Evolutionary conservation across 768 basidiomycete species (phyloP).

Genomic region (Calocera viscosa): DNA sequence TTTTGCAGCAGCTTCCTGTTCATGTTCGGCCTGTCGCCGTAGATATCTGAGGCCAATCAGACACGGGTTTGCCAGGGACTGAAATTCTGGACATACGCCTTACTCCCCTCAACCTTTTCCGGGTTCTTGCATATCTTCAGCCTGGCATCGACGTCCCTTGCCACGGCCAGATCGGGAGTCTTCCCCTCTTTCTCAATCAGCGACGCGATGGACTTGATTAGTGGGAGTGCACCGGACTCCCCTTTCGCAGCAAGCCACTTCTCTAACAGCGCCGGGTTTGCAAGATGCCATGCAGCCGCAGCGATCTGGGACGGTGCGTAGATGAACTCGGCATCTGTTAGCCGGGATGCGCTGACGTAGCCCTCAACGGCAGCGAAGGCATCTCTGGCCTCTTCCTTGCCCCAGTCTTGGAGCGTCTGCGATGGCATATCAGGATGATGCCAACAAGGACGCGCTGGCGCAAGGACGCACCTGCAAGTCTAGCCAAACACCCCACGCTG

Average conservation of each 20-base stretch:
- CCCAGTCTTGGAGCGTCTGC: constrained; percentile 47
- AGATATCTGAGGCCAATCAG: constrained; percentile 15
- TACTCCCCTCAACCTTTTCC: constrained; percentile 85
- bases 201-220: constrained; percentile 40
- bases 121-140: constrained; percentile 88
- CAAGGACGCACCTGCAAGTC: constrained; percentile 61
- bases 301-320: constrained; percentile 92
- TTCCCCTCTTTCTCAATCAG: constrained; percentile 45
- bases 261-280: constrained; percentile 44
- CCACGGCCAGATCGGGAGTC: constrained; percentile 65
- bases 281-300: constrained; percentile 60
- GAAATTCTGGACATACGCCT: constrained; percentile 44
- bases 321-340: constrained; percentile 83
- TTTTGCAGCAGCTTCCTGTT: constrained; percentile 56
- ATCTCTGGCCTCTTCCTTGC: constrained; percentile 38
- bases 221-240: constrained; percentile 20
- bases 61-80: not conserved
- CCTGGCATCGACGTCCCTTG: constrained; percentile 79
- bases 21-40: constrained; percentile 57
- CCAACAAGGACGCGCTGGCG: not conserved
- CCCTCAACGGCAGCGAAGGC: constrained; percentile 54
- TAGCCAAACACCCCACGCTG: constrained; percentile 77
- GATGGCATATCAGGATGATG: not conserved
- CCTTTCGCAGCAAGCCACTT: constrained; percentile 40
- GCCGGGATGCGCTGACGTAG: constrained; percentile 62